Base-by-base conservation (phyloP, 2,329 filamentous ascomycete species). In the Cercospora nicotianae region DNA sequence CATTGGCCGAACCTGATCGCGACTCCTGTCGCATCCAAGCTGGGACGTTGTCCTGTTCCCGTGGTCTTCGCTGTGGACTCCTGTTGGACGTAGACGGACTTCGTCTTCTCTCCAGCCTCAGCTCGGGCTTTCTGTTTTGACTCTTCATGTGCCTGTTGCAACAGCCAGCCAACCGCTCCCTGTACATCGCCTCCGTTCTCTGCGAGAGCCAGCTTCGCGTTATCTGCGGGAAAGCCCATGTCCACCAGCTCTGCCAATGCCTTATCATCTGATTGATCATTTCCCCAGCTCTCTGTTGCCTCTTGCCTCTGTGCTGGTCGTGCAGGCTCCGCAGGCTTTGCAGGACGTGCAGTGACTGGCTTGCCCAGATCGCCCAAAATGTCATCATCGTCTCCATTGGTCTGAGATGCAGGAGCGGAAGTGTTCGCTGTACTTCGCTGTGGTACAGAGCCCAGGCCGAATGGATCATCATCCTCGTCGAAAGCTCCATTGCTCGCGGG, bases 211-310 rank as follows among this genome's bases (percentile, higher is more conserved):
- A 90, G 85, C 64, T 87, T 86, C n/a, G 95, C 91, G 75, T 93
- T 93, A 67, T 96, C 92, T 0, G 89, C 86, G 0, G 92, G 89
- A 74, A 99, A 99, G 0, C 95, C 95, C 87, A 98, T 98, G 72
- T 97, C 94, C 3, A 97, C 89, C 28, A 99, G 82, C 77, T 98
- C 93, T 9, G 92, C 92, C 28, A 98, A 87, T 9, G 93, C 92
- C 72, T 87, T 88, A 75, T 97, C 93, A 69, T 69, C 65, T 57
- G 67, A 61, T 59, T 60, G 63, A 48, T 76, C 72, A 53, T 69
- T 65, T 12, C 61, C 60, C 30, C 36, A 48, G 28, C 36, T 36
- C 20, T 66, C 71, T 57, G 60, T 16, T 20, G 42, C 57, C 36
- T 60, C 63, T 55, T 58, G 48, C 55, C 59, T 5, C n/a, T 64